phyloP scores from a whole-genome alignment of 2,329 filamentous ascomycete species.

The Penicillium brasilianum region DNA sequence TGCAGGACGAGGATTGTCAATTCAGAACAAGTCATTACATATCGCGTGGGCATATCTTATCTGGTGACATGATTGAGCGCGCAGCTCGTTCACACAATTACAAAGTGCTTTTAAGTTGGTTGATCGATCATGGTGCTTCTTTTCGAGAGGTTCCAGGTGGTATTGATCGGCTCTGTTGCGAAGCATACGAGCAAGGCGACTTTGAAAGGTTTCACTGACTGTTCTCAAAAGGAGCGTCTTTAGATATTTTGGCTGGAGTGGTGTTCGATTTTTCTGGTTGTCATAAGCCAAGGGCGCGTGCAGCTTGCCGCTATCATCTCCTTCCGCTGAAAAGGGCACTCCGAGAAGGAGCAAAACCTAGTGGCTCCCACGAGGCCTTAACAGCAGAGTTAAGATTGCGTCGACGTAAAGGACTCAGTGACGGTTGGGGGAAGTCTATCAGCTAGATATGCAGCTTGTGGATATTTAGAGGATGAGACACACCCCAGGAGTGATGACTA shows the following conservation, averaged over 20 bases:
- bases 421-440: no score
- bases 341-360: not conserved
- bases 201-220: slow-evolving; percentile 12
- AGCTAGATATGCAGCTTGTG: no score
- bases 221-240: slow-evolving; percentile 14
- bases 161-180: slow-evolving; percentile 13
- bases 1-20: not conserved
- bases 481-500: no score
- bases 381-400: not conserved
- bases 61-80: slow-evolving; percentile 5
- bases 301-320: not conserved
- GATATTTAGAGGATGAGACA: no score
- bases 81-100: slow-evolving; percentile 14
- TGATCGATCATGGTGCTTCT: slow-evolving; percentile 17
- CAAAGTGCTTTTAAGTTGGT: slow-evolving; percentile 11
- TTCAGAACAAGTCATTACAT: not conserved
- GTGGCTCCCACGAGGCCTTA: not conserved
- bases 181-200: slow-evolving; percentile 8
- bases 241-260: slow-evolving; percentile 11
- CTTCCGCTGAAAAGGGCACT: not conserved
- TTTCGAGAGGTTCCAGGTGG: slow-evolving; percentile 12
- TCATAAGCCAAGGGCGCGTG: not conserved
- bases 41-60: not conserved
- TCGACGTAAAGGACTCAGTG: not conserved
- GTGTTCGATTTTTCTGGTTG: slow-evolving; percentile 3